Base-by-base conservation (phyloP, 2,329 filamentous ascomycete species). In the Clonostachys rosea region DNA sequence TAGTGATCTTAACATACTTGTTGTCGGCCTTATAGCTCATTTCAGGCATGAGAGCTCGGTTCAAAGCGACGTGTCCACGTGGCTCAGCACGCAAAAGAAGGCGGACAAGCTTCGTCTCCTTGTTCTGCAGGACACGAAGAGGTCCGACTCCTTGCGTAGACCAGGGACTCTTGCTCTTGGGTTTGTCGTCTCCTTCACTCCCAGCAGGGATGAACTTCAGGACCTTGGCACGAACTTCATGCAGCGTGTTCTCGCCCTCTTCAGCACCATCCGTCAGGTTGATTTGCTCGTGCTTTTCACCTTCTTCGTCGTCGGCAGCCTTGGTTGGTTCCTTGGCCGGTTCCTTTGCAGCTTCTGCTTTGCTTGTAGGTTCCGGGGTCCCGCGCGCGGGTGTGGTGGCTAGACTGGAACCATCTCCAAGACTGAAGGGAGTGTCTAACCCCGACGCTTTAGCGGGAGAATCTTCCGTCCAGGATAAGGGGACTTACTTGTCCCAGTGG, bases 11-110 rank as follows among this genome's bases (percentile, higher is more conserved):
- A 49, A 86, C 69, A 49, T 79, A 83, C 65, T 84, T 87, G 11
- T 72, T 70, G 30, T 76, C 74, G 7, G 75, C 69, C 57, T 78
- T 79, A 69, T 91, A 91, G 6, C 73, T 71, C 45, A 83, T 66
- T n/a, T 75, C 70, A 3, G 80, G 69, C 34, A 89, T 65, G 43
- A 91, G 64, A 17, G 73, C 65, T 55, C 84, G 80, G 67, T 95
- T 95, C 57, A 95, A 69, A 5, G 86, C 78, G 42, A 92, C 73
- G 37, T 86, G 79, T 14, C 89, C 89, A 52, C 83, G 78, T 1
- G 88, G 87, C 53, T 91, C 86, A n/a, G 81, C 81, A 44, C 89
- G 82, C 51, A 91, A 68, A 17, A 95, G 68, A 42, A 94, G 69
- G 39, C 89, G 81, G 5, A 84, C 78, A 30, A 77, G 74, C 17